phyloP scores from a whole-genome alignment of 352 stramenopile genomes.

The Phytophthora litchii region DNA sequence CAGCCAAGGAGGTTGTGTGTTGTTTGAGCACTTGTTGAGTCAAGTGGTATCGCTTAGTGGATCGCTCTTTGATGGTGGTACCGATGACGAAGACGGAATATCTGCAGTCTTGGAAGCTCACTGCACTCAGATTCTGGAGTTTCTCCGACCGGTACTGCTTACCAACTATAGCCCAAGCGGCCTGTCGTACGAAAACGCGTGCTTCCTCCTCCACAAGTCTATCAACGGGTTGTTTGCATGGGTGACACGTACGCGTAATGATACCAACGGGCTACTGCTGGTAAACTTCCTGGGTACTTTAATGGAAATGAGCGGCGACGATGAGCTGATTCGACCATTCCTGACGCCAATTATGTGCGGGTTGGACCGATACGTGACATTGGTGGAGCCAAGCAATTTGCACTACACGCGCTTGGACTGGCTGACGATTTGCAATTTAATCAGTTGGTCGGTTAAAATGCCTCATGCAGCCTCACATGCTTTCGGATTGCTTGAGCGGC shows the following conservation, averaged over 20 bases:
- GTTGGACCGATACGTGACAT: conserved; percentile 42
- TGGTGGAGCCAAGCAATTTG: conserved; percentile 37
- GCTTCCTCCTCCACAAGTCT: conserved; percentile 64
- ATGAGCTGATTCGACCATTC: conserved; percentile 68
- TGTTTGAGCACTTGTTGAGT: conserved; percentile 71
- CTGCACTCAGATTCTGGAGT: conserved; percentile 50
- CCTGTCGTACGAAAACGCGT: conserved; percentile 69
- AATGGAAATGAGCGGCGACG: conserved; percentile 64
- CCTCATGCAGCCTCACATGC: conserved; percentile 55
- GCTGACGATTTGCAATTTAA: conserved; percentile 64
- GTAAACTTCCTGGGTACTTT: conserved; percentile 52
- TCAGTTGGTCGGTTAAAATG: conserved; percentile 57
- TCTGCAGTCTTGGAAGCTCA: conserved; percentile 54
- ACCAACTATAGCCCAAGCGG: conserved; percentile 39
- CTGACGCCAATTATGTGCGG: conserved; percentile 66
- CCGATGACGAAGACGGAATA: conserved; percentile 53
- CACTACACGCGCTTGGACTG: conserved; percentile 58
- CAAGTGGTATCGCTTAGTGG: conserved; percentile 43
- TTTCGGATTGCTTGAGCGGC: conserved; percentile 66
- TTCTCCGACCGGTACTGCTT: conserved; percentile 51
- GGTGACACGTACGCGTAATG: conserved; percentile 44
- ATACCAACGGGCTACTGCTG: conserved; percentile 41
- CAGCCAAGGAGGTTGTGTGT: conserved; percentile 64
- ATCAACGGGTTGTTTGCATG: conserved; percentile 64
- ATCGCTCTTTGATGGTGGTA: conserved; percentile 37